Base-by-base conservation (phyloP, 2,329 filamentous ascomycete species). In the Neurospora sp. region DNA sequence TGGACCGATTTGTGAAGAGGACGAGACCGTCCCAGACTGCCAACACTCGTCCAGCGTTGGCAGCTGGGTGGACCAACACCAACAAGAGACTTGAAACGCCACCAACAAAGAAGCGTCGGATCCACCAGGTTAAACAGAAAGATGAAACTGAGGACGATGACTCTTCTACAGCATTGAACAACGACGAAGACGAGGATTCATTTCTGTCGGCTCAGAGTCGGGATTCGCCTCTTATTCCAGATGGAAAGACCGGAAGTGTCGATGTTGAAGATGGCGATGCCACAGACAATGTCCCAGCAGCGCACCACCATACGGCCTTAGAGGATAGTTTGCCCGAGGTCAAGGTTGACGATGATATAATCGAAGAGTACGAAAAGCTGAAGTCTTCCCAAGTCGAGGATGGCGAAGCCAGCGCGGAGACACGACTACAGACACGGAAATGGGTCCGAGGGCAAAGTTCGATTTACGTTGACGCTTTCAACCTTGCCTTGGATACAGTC, bases 391-490 rank as follows among this genome's bases (percentile, higher is more conserved):
- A 88, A 67, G 38, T 23, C 71, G 76, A 78, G 9, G 76, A 84
- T 68, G 79, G 80, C 4, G 77, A 81, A 10, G 77, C 83, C 9
- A 76, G 85, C 72, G 81, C 83, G 43, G 83, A 86, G 8, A 77
- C 91, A 15, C 84, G 84, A 70, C 81, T 88, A 68, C 73, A 78
- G 70, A 73, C 76, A 17, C 78, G 83, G 83, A 68, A 86, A 71
- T 97, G 93, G 93, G 80, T 89, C 4, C 88, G 85, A 76, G 93
- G 93, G 0, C 90, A 89, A 78, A 96, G 90, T 76, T 98, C 94
- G 1, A 93, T 99, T 69, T 99, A 99, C 76, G 93, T 97, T 19
- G 96, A 99, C 81, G 96, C 96, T 0, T 99, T 99, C 83, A 97
- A 97, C 76, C 84, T 98, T 15, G 93, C 95, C 2, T 82, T 99